These are phyloP conservation scores for Aspergillus hortae DNA, from an alignment of 2,329 filamentous ascomycete genomes.

Conservation along the genomic window DNA sequence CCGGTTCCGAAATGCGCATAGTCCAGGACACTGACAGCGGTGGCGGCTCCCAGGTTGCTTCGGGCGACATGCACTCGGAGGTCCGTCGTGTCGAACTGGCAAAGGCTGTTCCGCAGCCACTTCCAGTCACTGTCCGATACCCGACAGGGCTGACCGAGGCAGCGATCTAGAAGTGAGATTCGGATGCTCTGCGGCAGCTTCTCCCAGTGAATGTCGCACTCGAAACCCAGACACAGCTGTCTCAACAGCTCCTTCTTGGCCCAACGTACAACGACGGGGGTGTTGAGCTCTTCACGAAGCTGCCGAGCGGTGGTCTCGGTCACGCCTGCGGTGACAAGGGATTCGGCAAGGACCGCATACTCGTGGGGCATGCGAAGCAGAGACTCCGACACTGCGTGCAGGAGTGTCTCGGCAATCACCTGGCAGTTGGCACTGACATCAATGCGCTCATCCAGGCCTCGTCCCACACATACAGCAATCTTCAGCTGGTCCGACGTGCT, in stretches of 20 bases:
- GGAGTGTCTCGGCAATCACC: constrained; percentile 36
- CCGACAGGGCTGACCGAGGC: constrained; percentile 39
- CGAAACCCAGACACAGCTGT: constrained; percentile 48
- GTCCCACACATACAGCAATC: constrained; percentile 31
- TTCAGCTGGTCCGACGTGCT: constrained; percentile 22
- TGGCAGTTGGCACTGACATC: constrained; percentile 35
- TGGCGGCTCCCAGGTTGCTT: constrained; percentile 47
- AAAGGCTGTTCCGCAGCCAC: constrained; percentile 43
- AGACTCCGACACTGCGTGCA: constrained; percentile 36
- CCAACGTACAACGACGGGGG: constrained; percentile 37
- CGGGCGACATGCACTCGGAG: constrained; percentile 46
- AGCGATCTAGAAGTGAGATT: constrained; percentile 45
- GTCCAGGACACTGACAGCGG: constrained; percentile 29
- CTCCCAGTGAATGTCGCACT: constrained; percentile 52
- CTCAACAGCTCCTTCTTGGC: constrained; percentile 46
- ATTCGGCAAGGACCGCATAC: constrained; percentile 33
- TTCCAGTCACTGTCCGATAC: constrained; percentile 39
- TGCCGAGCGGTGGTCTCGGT: constrained; percentile 32
- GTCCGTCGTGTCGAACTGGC: constrained; percentile 33
- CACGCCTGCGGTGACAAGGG: constrained; percentile 30
- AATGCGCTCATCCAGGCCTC: constrained; percentile 26
- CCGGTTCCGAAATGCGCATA: constrained; percentile 28
- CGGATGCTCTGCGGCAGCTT: constrained; percentile 46
- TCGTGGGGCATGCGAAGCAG: constrained; percentile 35
- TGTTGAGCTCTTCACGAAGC: constrained; percentile 34